Conservation (phyloP, 1,284 basidiomycete genomes). For the Cryptococcus maquisensis region DNA sequence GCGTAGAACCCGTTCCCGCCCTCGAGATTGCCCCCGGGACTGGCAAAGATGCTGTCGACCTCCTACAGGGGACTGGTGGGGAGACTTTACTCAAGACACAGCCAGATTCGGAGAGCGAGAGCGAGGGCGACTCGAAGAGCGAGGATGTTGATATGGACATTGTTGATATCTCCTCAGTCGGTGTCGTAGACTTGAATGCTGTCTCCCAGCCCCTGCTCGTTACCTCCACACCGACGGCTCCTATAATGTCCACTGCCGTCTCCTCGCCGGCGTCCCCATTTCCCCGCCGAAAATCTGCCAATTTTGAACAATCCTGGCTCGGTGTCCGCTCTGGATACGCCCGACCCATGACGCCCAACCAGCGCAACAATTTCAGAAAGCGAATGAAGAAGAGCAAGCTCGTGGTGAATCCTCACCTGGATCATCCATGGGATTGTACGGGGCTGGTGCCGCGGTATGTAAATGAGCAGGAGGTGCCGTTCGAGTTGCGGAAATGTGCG, state of each 20-base stretch:
- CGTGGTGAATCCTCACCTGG: conserved; percentile 12
- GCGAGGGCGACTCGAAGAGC: conserved; percentile 1
- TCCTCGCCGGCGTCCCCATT: background rate
- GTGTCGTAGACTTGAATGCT: background rate
- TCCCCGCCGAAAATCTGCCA: background rate
- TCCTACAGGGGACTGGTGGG: background rate
- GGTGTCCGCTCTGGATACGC: background rate
- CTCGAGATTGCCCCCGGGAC: too few relatives aligned
- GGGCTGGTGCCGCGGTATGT: conserved; percentile 67
- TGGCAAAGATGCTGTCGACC: background rate
- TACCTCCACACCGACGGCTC: background rate
- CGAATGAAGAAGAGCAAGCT: conserved; percentile 11
- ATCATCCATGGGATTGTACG: conserved; percentile 58
- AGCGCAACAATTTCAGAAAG: conserved; percentile 2
- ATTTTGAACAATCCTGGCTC: background rate
- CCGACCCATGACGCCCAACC: conserved; percentile 1
- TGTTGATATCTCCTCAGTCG: background rate
- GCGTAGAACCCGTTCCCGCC: too few relatives aligned
- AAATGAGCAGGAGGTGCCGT: conserved; percentile 62
- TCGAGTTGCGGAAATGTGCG: conserved; percentile 75
- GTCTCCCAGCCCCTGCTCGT: background rate
- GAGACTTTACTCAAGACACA: conserved; percentile 13
- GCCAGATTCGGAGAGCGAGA: conserved; percentile 8
- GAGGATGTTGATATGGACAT: background rate
- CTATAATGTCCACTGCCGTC: background rate